These are phyloP conservation scores for Gloeophyllum trabeum DNA, from an alignment of 768 basidiomycete species.

Conservation along the genomic window DNA sequence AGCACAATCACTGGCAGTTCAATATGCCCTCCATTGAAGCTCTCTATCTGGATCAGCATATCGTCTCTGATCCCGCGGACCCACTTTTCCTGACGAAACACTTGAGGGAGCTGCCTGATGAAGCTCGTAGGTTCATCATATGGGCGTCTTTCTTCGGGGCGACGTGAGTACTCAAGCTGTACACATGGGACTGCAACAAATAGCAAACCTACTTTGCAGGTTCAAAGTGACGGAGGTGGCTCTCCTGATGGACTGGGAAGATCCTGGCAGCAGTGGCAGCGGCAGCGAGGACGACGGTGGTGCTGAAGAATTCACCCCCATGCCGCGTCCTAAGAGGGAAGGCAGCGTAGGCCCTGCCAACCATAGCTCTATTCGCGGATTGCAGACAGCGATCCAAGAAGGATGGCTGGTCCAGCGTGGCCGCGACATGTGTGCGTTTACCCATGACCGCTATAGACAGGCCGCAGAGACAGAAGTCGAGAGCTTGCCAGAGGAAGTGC, in stretches of 20 bases:
- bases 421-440: constrained; percentile 66
- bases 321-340: no score
- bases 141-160: constrained; percentile 71
- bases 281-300: constrained; percentile 36
- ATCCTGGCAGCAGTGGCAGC: constrained; percentile 37
- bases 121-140: constrained; percentile 52
- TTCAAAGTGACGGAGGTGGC: constrained; percentile 69
- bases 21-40: constrained; percentile 46
- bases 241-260: constrained; percentile 66
- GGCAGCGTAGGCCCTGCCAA: constrained; percentile 35
- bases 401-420: constrained; percentile 68
- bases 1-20: constrained; percentile 57
- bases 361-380: constrained; percentile 53
- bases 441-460: constrained; percentile 67
- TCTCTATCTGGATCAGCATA: constrained; percentile 37
- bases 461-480: constrained; percentile 54
- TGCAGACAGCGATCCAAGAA: constrained; percentile 56
- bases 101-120: constrained; percentile 48
- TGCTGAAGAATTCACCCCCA: constrained; percentile 42
- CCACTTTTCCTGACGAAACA: constrained; percentile 48
- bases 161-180: constrained; percentile 33
- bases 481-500: constrained; percentile 31
- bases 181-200: no score
- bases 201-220: constrained; percentile 20
- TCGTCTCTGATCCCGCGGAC: constrained; percentile 47